These are phyloP conservation scores for Lignosus rhinocerotis DNA, from an alignment of 1,284 basidiomycete species.

Conservation along the genomic window DNA sequence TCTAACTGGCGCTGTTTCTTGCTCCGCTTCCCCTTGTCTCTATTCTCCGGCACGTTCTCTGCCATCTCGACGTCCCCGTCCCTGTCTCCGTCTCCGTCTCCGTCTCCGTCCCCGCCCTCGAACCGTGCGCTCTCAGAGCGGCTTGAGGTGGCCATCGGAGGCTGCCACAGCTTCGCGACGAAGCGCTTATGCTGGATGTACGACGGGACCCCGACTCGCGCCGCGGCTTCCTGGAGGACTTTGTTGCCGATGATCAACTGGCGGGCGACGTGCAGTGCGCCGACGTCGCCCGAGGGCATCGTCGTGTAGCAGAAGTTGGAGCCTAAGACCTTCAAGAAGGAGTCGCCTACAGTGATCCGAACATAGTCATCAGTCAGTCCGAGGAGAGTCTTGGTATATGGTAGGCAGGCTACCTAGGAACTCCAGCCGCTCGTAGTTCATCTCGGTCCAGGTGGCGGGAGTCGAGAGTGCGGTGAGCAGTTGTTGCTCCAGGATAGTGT, in stretches of 20 bases:
- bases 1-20: constrained; percentile 48
- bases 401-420: constrained; percentile 56
- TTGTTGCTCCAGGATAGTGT: constrained; percentile 57
- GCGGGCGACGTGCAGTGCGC: constrained; percentile 61
- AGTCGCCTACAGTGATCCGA: constrained; percentile 55
- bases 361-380: not conserved
- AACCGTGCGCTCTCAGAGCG: not conserved
- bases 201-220: constrained; percentile 56
- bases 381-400: not conserved
- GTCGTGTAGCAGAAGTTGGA: constrained; percentile 74
- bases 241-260: constrained; percentile 75
- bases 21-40: constrained; percentile 21
- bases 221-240: constrained; percentile 57
- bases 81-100: not conserved
- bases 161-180: constrained; percentile 62
- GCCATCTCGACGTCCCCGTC: constrained; percentile 17
- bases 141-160: constrained; percentile 2
- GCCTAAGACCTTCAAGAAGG: constrained; percentile 76
- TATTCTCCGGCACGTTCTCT: constrained; percentile 1
- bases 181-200: constrained; percentile 77
- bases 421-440: constrained; percentile 81
- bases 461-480: constrained; percentile 68
- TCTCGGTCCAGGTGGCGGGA: constrained; percentile 63
- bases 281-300: constrained; percentile 61
- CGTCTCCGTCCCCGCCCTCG: not conserved